Conservation (phyloP, 495 filamentous ascomycete genomes). For the Pyrenula aspistea region DNA sequence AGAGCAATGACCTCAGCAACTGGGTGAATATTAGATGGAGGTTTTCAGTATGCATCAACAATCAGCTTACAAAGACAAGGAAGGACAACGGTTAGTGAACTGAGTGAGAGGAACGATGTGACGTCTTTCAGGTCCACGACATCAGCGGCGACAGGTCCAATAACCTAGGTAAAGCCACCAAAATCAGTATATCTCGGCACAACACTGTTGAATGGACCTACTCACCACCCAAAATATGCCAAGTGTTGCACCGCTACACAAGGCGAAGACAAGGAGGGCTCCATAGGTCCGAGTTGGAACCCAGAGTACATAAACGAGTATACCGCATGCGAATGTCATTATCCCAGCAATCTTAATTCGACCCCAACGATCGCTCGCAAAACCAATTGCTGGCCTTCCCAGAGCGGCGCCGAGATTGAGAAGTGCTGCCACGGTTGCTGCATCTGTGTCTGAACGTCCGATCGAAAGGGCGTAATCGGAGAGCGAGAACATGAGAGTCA, state of each 20-base stretch:
- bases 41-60: not conserved
- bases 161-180: constrained; percentile 15
- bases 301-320: constrained; percentile 58
- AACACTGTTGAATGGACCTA: not conserved
- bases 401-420: constrained; percentile 54
- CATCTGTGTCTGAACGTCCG: constrained; percentile 50
- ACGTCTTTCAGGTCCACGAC: constrained; percentile 53
- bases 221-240: constrained; percentile 52
- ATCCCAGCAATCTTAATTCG: constrained; percentile 54
- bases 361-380: constrained; percentile 52
- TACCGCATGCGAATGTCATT: constrained; percentile 45
- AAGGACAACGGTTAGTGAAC: constrained; percentile 52
- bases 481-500: constrained; percentile 60
- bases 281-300: constrained; percentile 48
- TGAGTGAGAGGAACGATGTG: constrained; percentile 47
- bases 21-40: constrained; percentile 1
- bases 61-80: constrained; percentile 48
- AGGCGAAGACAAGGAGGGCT: constrained; percentile 51
- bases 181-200: too few relatives aligned
- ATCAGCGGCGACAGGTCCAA: constrained; percentile 55
- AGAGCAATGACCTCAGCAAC: constrained; percentile 59
- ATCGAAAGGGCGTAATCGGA: constrained; percentile 53
- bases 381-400: constrained; percentile 56
- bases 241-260: constrained; percentile 50
- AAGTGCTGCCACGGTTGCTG: constrained; percentile 51